Conservation (phyloP, 768 basidiomycete species). For the Agrocybe praecox region DNA sequence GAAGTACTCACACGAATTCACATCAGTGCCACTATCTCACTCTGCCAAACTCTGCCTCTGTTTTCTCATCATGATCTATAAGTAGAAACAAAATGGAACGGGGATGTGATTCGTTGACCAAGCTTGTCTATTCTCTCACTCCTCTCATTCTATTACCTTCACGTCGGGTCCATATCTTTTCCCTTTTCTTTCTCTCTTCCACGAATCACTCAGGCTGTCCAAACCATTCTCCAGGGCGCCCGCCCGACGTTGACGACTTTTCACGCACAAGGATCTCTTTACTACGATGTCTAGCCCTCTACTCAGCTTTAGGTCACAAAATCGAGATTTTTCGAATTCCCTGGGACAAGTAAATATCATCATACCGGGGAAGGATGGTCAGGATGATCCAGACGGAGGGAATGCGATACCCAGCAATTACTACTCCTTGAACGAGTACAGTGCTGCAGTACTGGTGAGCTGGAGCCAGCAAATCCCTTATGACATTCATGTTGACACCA, state of each 20-base stretch:
- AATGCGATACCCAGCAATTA: conserved; percentile 13
- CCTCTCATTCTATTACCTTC: conserved; percentile 18
- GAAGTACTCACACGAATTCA: neutral
- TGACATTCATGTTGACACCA: neutral
- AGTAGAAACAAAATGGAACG: conserved; percentile 16
- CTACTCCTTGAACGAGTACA: conserved; percentile 24
- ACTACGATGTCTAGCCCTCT: conserved; percentile 17
- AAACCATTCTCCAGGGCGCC: conserved; percentile 12
- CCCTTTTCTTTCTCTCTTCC: conserved; percentile 15
- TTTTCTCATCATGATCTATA: conserved; percentile 19
- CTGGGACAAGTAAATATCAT: conserved; percentile 15
- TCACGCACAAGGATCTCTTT: neutral
- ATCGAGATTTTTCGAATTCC: neutral
- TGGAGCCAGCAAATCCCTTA: neutral
- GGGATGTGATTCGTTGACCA: conserved; percentile 20
- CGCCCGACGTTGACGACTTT: conserved; percentile 8
- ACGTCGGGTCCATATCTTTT: conserved; percentile 20
- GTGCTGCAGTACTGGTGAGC: conserved; percentile 24
- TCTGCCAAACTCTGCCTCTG: conserved; percentile 3
- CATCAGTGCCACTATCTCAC: conserved; percentile 2
- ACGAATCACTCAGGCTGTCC: conserved; percentile 1
- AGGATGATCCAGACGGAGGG: neutral
- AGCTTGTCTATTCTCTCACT: conserved; percentile 22
- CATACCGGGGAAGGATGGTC: conserved; percentile 18
- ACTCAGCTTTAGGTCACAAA: conserved; percentile 11